A percentile compares a stretch with the other conserved stretches of the same genome.
These are phyloP conservation scores for Lipomyces chichibuensis DNA, from an alignment of 805 yeast genomes.

Conservation along the genomic window DNA sequence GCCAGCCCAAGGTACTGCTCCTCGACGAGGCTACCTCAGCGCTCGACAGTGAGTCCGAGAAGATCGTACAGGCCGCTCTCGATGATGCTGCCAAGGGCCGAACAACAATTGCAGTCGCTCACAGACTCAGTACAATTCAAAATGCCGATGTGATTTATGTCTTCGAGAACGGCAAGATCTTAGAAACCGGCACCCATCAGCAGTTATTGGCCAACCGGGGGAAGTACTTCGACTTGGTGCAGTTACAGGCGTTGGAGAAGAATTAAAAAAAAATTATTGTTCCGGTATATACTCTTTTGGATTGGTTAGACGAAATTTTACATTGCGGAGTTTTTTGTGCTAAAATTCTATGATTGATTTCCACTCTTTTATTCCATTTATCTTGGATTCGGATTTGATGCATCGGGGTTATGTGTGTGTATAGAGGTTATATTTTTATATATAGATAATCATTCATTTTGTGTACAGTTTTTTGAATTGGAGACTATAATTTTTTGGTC, in stretches of 20 bases:
- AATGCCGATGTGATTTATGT: conserved; percentile 58
- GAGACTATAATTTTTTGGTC: not conserved
- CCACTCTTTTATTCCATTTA: too few species aligned
- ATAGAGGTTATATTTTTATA: too few species aligned
- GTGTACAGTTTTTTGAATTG: too few species aligned
- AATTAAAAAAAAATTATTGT: not conserved
- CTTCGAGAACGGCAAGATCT: conserved; percentile 57
- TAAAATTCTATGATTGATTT: not conserved
- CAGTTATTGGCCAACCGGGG: conserved; percentile 48
- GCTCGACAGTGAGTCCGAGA: conserved; percentile 62
- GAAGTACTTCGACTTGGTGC: conserved; percentile 48
- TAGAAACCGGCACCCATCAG: conserved; percentile 55
- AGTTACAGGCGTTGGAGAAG: conserved; percentile 51
- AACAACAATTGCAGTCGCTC: conserved; percentile 76
- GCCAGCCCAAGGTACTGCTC: conserved; percentile 57
- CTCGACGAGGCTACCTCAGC: conserved; percentile 64
- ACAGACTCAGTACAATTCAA: conserved; percentile 64
- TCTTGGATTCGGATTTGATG: too few species aligned
- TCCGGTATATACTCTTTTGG: not conserved
- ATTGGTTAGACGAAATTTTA: not conserved
- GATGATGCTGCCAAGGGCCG: conserved; percentile 62
- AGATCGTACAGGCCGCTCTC: conserved; percentile 65
- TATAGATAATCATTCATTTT: too few species aligned
- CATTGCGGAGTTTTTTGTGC: not conserved
- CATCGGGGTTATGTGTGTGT: too few species aligned